phyloP scores from a whole-genome alignment of 352 stramenopile species.

The Pythium diclinum region DNA sequence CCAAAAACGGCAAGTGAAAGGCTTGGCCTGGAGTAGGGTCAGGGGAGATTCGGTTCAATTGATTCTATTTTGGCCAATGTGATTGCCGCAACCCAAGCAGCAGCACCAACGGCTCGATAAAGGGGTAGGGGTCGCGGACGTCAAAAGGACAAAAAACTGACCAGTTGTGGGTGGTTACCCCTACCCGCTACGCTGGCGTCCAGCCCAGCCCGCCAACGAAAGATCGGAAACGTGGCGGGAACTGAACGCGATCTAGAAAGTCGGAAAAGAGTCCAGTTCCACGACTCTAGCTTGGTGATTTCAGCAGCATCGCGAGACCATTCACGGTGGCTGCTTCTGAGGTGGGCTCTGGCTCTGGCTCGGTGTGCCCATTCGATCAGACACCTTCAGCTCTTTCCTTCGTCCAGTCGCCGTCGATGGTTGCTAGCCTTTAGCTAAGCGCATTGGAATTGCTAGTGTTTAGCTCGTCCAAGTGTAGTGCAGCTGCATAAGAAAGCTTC shows the following conservation, averaged over 20 bases:
- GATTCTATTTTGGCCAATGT: conserved; percentile 17
- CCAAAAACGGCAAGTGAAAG: neutral
- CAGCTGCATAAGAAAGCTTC: neutral
- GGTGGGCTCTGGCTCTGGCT: no score
- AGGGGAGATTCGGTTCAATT: conserved; percentile 20
- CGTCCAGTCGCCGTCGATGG: no score
- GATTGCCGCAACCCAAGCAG: neutral
- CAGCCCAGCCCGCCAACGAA: neutral
- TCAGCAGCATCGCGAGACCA: neutral
- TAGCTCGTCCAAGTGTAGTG: no score
- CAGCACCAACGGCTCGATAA: neutral
- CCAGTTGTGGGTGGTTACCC: neutral
- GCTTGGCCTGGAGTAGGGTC: conserved; percentile 13
- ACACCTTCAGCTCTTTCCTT: neutral
- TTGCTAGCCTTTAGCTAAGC: no score
- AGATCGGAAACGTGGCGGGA: conserved; percentile 10
- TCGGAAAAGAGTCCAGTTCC: conserved; percentile 1
- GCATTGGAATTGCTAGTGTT: no score
- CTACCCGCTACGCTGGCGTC: conserved; percentile 15
- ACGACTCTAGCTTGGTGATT: conserved; percentile 1
- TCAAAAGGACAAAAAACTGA: neutral
- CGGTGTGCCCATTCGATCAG: neutral
- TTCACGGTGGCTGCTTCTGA: no score
- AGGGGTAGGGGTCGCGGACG: conserved; percentile 15
- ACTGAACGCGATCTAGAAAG: conserved; percentile 1